phyloP scores from a whole-genome alignment of 1,284 basidiomycete species.

The Afroboletus lepidellus region DNA sequence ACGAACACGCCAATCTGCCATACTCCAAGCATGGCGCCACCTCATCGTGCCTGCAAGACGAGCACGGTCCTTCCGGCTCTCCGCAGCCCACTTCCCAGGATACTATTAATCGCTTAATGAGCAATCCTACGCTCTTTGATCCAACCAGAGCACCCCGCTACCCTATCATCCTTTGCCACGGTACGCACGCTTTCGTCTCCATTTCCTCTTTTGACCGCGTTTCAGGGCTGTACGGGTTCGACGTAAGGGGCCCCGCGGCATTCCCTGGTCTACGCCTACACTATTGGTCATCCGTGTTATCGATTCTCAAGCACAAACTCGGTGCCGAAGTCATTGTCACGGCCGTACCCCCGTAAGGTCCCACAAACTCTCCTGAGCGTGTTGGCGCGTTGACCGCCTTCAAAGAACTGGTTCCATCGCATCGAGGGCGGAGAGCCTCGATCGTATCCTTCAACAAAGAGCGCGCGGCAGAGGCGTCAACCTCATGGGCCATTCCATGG shows the following conservation, averaged over 20 bases:
- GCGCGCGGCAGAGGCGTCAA: constrained; percentile 79
- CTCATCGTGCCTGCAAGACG: not conserved
- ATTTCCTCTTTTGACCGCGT: constrained; percentile 9
- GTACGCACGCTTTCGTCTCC: constrained; percentile 44
- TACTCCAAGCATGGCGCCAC: not conserved
- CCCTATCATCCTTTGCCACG: constrained; percentile 94
- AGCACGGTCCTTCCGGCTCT: not conserved
- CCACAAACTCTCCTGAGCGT: not conserved
- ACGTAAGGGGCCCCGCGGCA: constrained; percentile 74
- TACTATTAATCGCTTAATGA: constrained; percentile 71
- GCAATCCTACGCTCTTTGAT: constrained; percentile 70
- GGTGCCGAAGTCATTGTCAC: constrained; percentile 96
- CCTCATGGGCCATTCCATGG: constrained; percentile 97
- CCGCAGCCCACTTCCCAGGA: constrained; percentile 38
- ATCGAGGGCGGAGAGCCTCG: constrained; percentile 78
- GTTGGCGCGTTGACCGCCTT: not conserved
- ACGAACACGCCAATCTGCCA: not conserved
- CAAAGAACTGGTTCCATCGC: constrained; percentile 87
- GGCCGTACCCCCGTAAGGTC: constrained; percentile 82
- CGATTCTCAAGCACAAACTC: constrained; percentile 78
- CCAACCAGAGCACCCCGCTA: constrained; percentile 79
- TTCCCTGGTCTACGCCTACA: constrained; percentile 84
- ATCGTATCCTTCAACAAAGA: constrained; percentile 70
- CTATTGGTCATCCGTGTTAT: constrained; percentile 93
- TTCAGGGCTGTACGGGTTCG: constrained; percentile 92